Conservation (phyloP, 2,329 filamentous ascomycete species). For the Cercospora zeae-maydis region DNA sequence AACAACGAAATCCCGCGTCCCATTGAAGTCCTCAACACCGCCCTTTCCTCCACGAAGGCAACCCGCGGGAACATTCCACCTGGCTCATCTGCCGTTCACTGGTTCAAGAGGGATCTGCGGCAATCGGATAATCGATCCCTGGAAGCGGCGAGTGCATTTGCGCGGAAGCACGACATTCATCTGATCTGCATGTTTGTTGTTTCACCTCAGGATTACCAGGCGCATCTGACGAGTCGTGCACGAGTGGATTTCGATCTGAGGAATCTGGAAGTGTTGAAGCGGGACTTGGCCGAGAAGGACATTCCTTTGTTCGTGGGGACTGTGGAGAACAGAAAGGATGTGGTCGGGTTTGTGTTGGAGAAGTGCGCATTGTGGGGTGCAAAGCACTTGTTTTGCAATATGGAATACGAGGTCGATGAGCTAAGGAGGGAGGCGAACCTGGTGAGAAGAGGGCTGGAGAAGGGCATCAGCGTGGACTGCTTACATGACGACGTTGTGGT, state of each 20-base stretch:
- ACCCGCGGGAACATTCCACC: slow-evolving; percentile 52
- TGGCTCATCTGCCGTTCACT: slow-evolving; percentile 70
- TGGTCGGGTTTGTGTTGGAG: slow-evolving; percentile 60
- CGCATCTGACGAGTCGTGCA: slow-evolving; percentile 68
- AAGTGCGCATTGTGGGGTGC: slow-evolving; percentile 69
- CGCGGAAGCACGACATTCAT: slow-evolving; percentile 64
- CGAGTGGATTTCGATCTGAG: slow-evolving; percentile 79
- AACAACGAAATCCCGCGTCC: slow-evolving; percentile 67
- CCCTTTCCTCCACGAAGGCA: slow-evolving; percentile 58
- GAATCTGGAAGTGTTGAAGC: slow-evolving; percentile 61
- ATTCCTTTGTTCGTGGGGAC: slow-evolving; percentile 77
- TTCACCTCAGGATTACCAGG: slow-evolving; percentile 79
- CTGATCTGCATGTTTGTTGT: slow-evolving; percentile 74
- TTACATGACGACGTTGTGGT: slow-evolving; percentile 82
- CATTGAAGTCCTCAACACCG: slow-evolving; percentile 62
- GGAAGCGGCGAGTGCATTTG: slow-evolving; percentile 61
- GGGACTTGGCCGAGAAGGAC: slow-evolving; percentile 64
- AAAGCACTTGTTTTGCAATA: slow-evolving; percentile 73
- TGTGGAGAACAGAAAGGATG: slow-evolving; percentile 60
- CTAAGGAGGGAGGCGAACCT: slow-evolving; percentile 70
- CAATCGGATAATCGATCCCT: slow-evolving; percentile 70
- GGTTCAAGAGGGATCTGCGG: slow-evolving; percentile 84
- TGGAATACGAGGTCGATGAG: slow-evolving; percentile 92
- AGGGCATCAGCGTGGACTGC: slow-evolving; percentile 65
- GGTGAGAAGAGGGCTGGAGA: slow-evolving; percentile 57